phyloP scores from a whole-genome alignment of 2,329 filamentous ascomycete genomes.

The Esteya vermicola region DNA sequence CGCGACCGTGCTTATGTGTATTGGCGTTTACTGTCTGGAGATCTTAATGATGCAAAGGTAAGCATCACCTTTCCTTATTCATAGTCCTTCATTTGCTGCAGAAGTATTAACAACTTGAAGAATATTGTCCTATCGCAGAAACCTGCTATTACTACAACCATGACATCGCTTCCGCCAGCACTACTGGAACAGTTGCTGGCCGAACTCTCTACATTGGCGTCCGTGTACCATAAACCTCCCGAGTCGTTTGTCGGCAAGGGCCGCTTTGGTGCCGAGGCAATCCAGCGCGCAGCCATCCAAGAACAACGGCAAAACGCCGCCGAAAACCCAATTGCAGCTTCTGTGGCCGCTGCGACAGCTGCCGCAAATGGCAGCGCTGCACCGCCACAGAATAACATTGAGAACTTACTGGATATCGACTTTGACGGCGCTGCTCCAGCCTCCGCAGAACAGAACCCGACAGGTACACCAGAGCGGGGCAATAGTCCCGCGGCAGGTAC shows the following conservation, averaged over 20 bases:
- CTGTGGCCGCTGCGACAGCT: slow-evolving; percentile 54
- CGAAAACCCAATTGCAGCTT: slow-evolving; percentile 87
- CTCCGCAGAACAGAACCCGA: slow-evolving; percentile 48
- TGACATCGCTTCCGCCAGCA: slow-evolving; percentile 70
- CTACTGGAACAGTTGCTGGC: slow-evolving; percentile 81
- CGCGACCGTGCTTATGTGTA: slow-evolving; percentile 95
- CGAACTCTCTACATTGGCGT: slow-evolving; percentile 88
- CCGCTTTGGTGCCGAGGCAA: slow-evolving; percentile 81
- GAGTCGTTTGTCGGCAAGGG: slow-evolving; percentile 97
- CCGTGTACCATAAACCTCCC: slow-evolving; percentile 95
- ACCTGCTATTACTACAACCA: slow-evolving; percentile 86
- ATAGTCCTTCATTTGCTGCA: neutral
- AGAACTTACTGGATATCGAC: slow-evolving; percentile 70
- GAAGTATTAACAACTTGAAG: too few relatives aligned
- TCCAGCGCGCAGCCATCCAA: slow-evolving; percentile 91
- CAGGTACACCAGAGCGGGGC: slow-evolving; percentile 50
- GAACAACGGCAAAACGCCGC: slow-evolving; percentile 85
- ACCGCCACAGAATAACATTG: slow-evolving; percentile 57
- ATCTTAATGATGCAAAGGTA: slow-evolving; percentile 80
- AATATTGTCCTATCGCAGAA: slow-evolving; percentile 88
- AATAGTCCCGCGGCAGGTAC: slow-evolving; percentile 43
- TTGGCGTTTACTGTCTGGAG: slow-evolving; percentile 89
- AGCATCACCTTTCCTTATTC: slow-evolving; percentile 7
- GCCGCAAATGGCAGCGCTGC: slow-evolving; percentile 17
- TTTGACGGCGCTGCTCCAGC: slow-evolving; percentile 77